These are phyloP conservation scores for Nicotiana attenuata DNA, from an alignment of 257 asterid species.

Conservation along the genomic window DNA sequence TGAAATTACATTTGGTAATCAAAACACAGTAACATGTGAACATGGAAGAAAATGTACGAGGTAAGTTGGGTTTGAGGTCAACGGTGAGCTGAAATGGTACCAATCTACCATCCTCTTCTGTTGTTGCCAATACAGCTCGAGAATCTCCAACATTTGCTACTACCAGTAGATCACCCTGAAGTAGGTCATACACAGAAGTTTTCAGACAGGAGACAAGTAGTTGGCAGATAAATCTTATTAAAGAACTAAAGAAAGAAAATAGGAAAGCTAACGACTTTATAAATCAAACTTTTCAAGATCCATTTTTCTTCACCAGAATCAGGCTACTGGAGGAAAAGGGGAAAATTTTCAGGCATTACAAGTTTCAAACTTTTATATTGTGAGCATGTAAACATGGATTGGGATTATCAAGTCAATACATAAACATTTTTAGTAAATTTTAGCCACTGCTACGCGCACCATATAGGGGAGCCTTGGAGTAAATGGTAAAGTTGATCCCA, in stretches of 20 bases:
- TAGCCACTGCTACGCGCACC: not conserved
- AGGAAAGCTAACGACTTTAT: not conserved
- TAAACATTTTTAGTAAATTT: not conserved
- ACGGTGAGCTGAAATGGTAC: slow-evolving; percentile 66
- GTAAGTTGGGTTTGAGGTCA: slow-evolving; percentile 74
- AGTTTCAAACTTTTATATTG: not conserved
- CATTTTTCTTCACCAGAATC: not conserved
- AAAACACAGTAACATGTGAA: not conserved
- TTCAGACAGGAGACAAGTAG: not conserved
- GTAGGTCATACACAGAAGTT: not conserved
- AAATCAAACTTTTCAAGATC: not conserved
- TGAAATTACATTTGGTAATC: not conserved
- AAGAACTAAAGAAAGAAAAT: not conserved
- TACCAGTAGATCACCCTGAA: slow-evolving; percentile 53
- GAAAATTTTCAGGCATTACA: not conserved
- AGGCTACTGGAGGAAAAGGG: not conserved
- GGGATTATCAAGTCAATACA: not conserved
- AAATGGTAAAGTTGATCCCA: too few relatives aligned
- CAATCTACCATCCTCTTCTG: slow-evolving; percentile 41
- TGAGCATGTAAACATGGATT: not conserved
- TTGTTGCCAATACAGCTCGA: slow-evolving; percentile 65
- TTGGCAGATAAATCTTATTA: not conserved
- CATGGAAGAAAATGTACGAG: slow-evolving; percentile 36
- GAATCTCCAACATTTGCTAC: slow-evolving; percentile 79
- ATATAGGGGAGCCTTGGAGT: too few relatives aligned